Evolutionary conservation across 768 basidiomycete genomes (phyloP).

Genomic region (Erythrobasidium yunnanense): DNA sequence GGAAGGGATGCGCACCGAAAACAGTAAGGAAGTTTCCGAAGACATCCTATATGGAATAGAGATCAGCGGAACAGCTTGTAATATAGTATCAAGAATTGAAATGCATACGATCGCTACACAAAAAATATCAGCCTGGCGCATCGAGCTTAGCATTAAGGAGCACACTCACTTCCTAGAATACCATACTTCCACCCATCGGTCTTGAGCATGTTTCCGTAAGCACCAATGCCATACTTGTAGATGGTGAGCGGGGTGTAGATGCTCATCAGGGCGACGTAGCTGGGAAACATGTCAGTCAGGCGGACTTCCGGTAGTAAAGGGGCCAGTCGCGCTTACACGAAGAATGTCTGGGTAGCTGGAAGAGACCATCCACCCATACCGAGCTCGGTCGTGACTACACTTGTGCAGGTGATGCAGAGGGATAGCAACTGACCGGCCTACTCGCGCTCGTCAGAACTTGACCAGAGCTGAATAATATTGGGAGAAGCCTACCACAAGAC

Average conservation of each 20-base stretch:
- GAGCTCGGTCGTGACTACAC: constrained; percentile 34
- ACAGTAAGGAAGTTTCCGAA: constrained; percentile 20
- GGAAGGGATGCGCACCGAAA: background rate
- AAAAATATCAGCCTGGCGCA: background rate
- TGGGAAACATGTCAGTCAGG: no score
- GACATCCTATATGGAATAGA: no score
- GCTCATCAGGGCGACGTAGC: constrained; percentile 30
- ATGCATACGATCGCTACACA: no score
- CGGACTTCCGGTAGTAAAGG: background rate
- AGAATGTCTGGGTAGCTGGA: constrained; percentile 29
- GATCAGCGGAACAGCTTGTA: background rate
- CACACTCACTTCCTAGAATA: constrained; percentile 28
- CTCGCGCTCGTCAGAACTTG: background rate
- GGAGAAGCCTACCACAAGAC: background rate
- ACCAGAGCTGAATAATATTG: background rate
- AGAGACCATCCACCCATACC: constrained; percentile 30
- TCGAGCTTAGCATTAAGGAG: background rate
- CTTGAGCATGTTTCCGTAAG: constrained; percentile 33
- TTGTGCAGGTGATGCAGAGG: constrained; percentile 33
- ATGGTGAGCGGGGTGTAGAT: constrained; percentile 36
- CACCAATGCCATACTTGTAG: constrained; percentile 35
- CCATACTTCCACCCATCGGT: constrained; percentile 37
- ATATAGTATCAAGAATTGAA: background rate
- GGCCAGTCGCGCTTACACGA: constrained; percentile 12
- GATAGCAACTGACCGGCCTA: constrained; percentile 35